phyloP scores from a whole-genome alignment of 352 stramenopile species.

The Phytopythium helicoides region DNA sequence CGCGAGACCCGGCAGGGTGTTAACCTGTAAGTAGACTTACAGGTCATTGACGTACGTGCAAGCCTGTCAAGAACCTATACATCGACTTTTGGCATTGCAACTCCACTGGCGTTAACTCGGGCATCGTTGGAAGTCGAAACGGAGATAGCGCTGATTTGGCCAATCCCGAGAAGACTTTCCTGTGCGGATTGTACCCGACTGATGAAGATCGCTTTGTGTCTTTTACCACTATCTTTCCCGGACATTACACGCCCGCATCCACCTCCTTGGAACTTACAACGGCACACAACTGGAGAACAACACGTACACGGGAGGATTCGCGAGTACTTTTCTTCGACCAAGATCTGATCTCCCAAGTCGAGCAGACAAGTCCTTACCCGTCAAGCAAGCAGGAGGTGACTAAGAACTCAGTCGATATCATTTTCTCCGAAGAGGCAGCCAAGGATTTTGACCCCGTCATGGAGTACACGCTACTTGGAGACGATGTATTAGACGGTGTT shows the following conservation, averaged over 20 bases:
- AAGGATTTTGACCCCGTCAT: conserved; percentile 33
- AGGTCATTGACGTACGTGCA: conserved; percentile 27
- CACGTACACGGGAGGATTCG: conserved; percentile 18
- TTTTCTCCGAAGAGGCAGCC: conserved; percentile 23
- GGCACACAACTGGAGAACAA: conserved; percentile 20
- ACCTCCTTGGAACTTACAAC: conserved; percentile 22
- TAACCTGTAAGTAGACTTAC: conserved; percentile 18
- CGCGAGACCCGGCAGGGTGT: conserved; percentile 18
- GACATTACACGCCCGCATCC: conserved; percentile 24
- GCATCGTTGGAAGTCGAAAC: conserved; percentile 20
- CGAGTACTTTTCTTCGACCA: conserved; percentile 24
- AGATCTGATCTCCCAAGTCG: conserved; percentile 21
- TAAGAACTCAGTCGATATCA: conserved; percentile 20
- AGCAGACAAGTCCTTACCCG: conserved; percentile 12
- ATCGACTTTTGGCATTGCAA: conserved; percentile 30
- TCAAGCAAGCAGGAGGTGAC: conserved; percentile 28
- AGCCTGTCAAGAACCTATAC: conserved; percentile 16
- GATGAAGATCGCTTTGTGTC: conserved; percentile 13
- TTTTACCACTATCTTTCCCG: conserved; percentile 18
- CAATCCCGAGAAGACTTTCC: conserved; percentile 18
- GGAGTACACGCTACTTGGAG: conserved; percentile 30
- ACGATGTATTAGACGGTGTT: conserved; percentile 26
- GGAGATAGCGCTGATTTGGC: conserved; percentile 16
- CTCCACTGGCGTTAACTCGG: conserved; percentile 20
- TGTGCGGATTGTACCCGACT: conserved; percentile 16